phyloP scores from a whole-genome alignment of 805 yeast genomes.

The Ogataea siamensis region DNA sequence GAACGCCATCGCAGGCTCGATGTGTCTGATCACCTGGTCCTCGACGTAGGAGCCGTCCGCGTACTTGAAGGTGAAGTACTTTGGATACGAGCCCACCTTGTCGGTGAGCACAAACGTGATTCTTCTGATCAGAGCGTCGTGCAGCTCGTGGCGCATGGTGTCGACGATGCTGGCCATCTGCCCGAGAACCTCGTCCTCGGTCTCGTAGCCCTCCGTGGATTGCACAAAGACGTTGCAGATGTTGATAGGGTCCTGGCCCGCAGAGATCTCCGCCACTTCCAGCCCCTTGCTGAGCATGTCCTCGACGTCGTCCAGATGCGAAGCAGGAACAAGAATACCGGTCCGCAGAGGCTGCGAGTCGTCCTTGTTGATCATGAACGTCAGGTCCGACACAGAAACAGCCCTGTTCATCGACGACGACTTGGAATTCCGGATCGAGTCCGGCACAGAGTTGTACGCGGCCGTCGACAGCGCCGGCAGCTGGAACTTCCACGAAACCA shows the following conservation, averaged over 20 bases:
- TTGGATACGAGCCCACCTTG: conserved; percentile 84
- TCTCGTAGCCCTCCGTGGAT: conserved; percentile 67
- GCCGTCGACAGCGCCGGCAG: conserved; percentile 71
- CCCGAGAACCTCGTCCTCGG: conserved; percentile 64
- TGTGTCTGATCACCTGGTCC: conserved; percentile 93
- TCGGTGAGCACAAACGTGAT: conserved; percentile 87
- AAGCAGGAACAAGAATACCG: conserved; percentile 79
- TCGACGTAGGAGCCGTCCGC: conserved; percentile 76
- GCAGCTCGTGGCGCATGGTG: conserved; percentile 68
- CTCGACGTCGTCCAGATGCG: conserved; percentile 86
- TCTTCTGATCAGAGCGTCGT: conserved; percentile 79
- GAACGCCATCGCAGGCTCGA: conserved; percentile 97
- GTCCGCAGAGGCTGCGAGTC: conserved; percentile 73
- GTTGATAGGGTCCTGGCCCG: conserved; percentile 54
- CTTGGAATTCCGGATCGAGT: conserved; percentile 41
- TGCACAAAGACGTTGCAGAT: conserved; percentile 80
- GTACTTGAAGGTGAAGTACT: conserved; percentile 84
- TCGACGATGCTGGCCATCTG: conserved; percentile 64
- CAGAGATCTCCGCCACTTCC: conserved; percentile 58
- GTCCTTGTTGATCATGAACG: conserved; percentile 70
- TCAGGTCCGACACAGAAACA: conserved; percentile 87
- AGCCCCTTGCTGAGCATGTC: conserved; percentile 75
- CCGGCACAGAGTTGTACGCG: conserved; percentile 69
- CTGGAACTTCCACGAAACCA: conserved; percentile 85
- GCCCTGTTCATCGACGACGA: conserved; percentile 64